phyloP scores from a whole-genome alignment of 176 grass and related monocot genomes.

The bread wheat (Triticum aestivum) region IWGSC_CS_RefSeq_v2.1 NC_057803.1:715588066-715588565 shows the following conservation, averaged over 20 bases:
- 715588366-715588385: too few species aligned
- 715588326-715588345: too few species aligned
- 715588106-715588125: constrained; percentile 72
- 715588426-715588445: too few species aligned
- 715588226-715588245: constrained; percentile 79
- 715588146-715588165: constrained; percentile 2
- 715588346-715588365: too few species aligned
- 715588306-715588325: too few species aligned
- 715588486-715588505: too few species aligned
- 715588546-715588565: neutral
- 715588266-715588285: constrained; percentile 82
- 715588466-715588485: too few species aligned
- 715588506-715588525: neutral
- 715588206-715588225: constrained; percentile 51
- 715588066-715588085: neutral
- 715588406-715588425: neutral
- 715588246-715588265: constrained; percentile 97
- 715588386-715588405: too few species aligned
- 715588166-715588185: neutral
- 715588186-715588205: constrained; percentile 1
- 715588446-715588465: too few species aligned
- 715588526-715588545: neutral
- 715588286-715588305: constrained; percentile 63
- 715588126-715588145: constrained; percentile 51
- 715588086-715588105: constrained; percentile 17